Percentiles rank a stretch among this genome's conserved stretches.
Evolutionary conservation across 2,329 filamentous ascomycete species (phyloP).

Genomic region (Neocucurbitaria cava): DNA sequence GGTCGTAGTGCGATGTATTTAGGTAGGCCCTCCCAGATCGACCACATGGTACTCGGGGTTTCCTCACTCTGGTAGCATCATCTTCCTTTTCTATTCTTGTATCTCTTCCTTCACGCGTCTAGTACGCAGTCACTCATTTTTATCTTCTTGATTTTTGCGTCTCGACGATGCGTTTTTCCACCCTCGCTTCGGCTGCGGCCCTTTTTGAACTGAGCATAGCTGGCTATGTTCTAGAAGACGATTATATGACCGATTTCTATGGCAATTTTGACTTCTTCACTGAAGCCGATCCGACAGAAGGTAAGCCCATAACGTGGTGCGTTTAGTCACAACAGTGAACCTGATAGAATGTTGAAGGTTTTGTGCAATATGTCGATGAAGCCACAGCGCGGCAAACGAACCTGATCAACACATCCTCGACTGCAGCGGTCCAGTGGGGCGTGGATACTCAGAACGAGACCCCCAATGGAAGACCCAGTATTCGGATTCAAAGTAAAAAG

Average conservation of each 20-base stretch:
- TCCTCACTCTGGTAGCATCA: conserved; percentile 25
- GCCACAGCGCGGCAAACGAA: conserved; percentile 49
- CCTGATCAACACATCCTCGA: conserved; percentile 47
- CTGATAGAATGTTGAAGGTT: conserved; percentile 34
- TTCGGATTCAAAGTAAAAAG: conserved; percentile 57
- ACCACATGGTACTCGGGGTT: conserved; percentile 11
- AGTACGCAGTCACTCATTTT: conserved; percentile 43
- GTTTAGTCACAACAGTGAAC: conserved; percentile 16
- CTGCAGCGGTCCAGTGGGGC: conserved; percentile 53
- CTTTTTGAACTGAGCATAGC: conserved; percentile 47
- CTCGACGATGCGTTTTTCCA: conserved; percentile 46
- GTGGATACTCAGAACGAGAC: conserved; percentile 52
- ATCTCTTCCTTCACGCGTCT: conserved; percentile 37
- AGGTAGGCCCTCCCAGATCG: conserved; percentile 20
- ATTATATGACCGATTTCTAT: conserved; percentile 55
- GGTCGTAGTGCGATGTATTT: conserved; percentile 30
- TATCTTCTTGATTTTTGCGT: conserved; percentile 26
- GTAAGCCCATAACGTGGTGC: conserved; percentile 20
- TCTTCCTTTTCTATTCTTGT: conserved; percentile 21
- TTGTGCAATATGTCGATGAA: conserved; percentile 51
- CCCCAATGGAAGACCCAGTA: conserved; percentile 51
- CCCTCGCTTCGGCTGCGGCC: conserved; percentile 43
- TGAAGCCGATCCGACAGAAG: conserved; percentile 54
- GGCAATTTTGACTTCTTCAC: conserved; percentile 54
- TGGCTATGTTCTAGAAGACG: conserved; percentile 51